Base-by-base conservation (phyloP, 164 flowering plant species). In the Kingdonia uniflora region DNA sequence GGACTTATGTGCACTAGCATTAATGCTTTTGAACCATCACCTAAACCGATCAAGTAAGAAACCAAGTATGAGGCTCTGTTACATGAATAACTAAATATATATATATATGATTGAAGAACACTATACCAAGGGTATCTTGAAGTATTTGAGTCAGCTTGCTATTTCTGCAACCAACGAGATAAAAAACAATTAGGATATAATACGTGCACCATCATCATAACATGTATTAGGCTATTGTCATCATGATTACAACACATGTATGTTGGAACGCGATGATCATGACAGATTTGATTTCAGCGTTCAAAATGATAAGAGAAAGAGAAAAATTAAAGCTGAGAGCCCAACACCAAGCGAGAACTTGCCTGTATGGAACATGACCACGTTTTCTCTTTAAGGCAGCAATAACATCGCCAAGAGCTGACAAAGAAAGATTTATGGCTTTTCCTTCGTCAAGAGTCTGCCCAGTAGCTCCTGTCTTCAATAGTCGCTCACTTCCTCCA, bases 121-220 rank as follows among this genome's bases (percentile, higher is more conserved):
- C 13, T 13, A 14, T 79, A 86, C 95, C 95, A 45, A 86, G 70
- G 16, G 86, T 81, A 72, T 86, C 91, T 68, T 61, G 80, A 24
- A 87, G 89, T 49, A 87, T 78, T 68, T 84, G 91, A 22, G 91
- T 84, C 40, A 87, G 73, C 71, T 87, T 87, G 80, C 91, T 81
- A 59, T 87, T 87, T 68, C 95, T 84, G 91, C 71, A 77, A 64
- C 35, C 59, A 67, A 51, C 39, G 15, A 49, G 63, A 54, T 2
- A 49, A 42, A 52, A 3, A 13, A 13, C 33, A 52, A 20, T 51
- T 23, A 60, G 52, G 48, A 14, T 42, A 39, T 49, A 56, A 26
- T 16, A 29, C 35, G 6, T 29, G 35, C 35, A 29, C 6, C 8
- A n/a, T n/a, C n/a, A n/a, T 29, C 35, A 8, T 4, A 29, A 29